Evolutionary conservation across 805 yeast genomes (phyloP), one percentile per base, ranked within the genome.

Genomic region (Schwanniomyces pseudopolymorphus): DNA sequence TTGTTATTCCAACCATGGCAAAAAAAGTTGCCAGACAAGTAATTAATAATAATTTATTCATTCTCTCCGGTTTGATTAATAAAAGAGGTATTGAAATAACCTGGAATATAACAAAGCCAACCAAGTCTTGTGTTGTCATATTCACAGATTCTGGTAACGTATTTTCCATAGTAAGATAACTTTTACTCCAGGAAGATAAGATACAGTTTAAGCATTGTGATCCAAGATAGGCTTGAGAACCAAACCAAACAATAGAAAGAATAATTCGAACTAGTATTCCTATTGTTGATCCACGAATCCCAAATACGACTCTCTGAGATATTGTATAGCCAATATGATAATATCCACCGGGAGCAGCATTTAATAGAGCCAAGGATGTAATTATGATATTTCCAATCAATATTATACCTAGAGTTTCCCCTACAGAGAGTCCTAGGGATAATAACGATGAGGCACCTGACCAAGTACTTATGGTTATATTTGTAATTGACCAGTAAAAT

Each of bases 321-420:
- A 78, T 66, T 2, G 82, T 71, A 51, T 67, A 79, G 1, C 82
- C 81, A 36, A 79, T 65, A 56, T 77, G 81, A 65, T 73, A 78
- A 40, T 75, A 71, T 14, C 62, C 56, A 38, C 84, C 84, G 0
- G 77, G 79, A 42, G 64, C 69, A 16, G 79, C 72, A 54, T 77
- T 77, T 10, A 76, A 67, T 33, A 74, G 52, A 13, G 82, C 75
- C 46, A 72, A 68, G 4, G 64, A 14, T 36, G 74, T 61, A 13
- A 79, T 75, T 13, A 79, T 50, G 4, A 72, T 52, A 56, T 78
- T 79, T 26, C 78, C 82, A n/a, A 79, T 51, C 27, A 73, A 65
- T 64, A 17, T 22, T 22, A 72, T 67, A 8, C 77, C 75, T 57
- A 79, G 69, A 6, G 77, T 67, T 42, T 77, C 75, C 4, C 72